Evolutionary conservation across 1,284 basidiomycete species (phyloP).

Genomic region (Leccinum insigne): DNA sequence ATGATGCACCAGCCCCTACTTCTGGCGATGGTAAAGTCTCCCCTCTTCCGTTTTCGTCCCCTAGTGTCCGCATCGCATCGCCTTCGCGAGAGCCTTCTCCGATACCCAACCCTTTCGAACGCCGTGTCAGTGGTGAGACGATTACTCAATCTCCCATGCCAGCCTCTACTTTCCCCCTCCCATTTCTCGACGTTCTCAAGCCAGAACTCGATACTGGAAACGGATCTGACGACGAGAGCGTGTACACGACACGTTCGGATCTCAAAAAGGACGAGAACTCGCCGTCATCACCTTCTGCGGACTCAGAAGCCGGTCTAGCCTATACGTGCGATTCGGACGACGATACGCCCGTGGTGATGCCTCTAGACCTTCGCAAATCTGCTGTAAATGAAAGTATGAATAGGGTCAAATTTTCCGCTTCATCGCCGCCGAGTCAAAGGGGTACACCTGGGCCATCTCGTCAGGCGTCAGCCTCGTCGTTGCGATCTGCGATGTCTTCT

Average conservation of each 20-base stretch:
- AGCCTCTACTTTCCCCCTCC: conserved; percentile 32
- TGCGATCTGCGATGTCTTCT: conserved; percentile 21
- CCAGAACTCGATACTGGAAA: conserved; percentile 25
- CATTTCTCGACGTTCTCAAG: conserved; percentile 44
- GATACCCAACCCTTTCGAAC: conserved; percentile 36
- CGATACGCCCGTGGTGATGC: conserved; percentile 35
- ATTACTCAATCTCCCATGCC: conserved; percentile 29
- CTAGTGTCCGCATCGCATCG: conserved; percentile 30
- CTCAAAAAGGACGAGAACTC: conserved; percentile 23
- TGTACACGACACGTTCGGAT: conserved; percentile 32
- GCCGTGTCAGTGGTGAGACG: conserved; percentile 34
- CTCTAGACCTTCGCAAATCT: conserved; percentile 36
- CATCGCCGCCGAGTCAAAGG: conserved; percentile 9
- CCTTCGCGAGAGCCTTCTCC: conserved; percentile 39
- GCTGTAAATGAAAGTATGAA: conserved; percentile 25
- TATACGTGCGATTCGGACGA: conserved; percentile 52
- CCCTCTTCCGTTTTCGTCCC: conserved; percentile 17
- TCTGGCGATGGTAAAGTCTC: conserved; percentile 21
- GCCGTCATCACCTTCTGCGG: conserved; percentile 45
- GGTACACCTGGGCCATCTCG: conserved; percentile 20
- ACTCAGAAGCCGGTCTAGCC: conserved; percentile 44
- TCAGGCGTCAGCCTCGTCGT: conserved; percentile 27
- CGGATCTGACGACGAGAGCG: conserved; percentile 36
- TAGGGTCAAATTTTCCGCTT: conserved; percentile 29
- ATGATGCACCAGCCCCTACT: conserved; percentile 13